Conservation (phyloP, 2,329 filamentous ascomycete genomes). For the Fusarium tjaetaba region DNA sequence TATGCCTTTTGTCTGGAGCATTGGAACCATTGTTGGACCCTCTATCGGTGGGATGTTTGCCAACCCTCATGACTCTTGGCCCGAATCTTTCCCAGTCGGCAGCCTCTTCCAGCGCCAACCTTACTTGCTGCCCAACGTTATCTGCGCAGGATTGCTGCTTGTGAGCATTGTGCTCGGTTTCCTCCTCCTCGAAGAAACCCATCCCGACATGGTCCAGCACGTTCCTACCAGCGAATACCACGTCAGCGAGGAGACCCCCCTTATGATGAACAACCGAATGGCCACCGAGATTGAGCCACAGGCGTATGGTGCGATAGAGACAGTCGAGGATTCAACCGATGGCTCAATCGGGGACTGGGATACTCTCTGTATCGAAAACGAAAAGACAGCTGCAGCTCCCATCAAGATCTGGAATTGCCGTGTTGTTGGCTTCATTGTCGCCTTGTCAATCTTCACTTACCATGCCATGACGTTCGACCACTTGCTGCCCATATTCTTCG, state of each 20-base stretch:
- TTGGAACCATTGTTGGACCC: conserved; percentile 89
- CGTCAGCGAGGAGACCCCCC: conserved; percentile 74
- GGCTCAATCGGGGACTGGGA: conserved; percentile 59
- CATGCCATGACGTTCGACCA: conserved; percentile 97
- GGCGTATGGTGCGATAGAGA: conserved; percentile 78
- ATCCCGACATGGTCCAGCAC: conserved; percentile 76
- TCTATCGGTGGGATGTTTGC: conserved; percentile 89
- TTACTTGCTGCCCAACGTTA: conserved; percentile 87
- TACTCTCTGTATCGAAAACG: conserved; percentile 46
- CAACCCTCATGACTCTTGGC: conserved; percentile 79
- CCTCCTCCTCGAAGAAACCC: conserved; percentile 85
- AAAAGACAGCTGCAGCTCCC: conserved; percentile 46
- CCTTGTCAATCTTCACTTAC: conserved; percentile 90
- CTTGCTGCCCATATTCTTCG: conserved; percentile 90
- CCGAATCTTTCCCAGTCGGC: conserved; percentile 71
- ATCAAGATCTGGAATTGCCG: conserved; percentile 64
- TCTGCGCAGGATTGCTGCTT: conserved; percentile 81
- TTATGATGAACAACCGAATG: conserved; percentile 78
- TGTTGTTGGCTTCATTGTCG: conserved; percentile 80
- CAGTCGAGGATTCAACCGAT: conserved; percentile 48
- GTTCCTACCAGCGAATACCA: conserved; percentile 60
- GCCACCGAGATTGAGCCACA: conserved; percentile 77
- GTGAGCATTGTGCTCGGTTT: conserved; percentile 84
- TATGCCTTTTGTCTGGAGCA: conserved; percentile 94
- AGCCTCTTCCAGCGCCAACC: conserved; percentile 82